Base-by-base conservation (phyloP, 1,284 basidiomycete genomes). In the Leccinum solheimii region DNA sequence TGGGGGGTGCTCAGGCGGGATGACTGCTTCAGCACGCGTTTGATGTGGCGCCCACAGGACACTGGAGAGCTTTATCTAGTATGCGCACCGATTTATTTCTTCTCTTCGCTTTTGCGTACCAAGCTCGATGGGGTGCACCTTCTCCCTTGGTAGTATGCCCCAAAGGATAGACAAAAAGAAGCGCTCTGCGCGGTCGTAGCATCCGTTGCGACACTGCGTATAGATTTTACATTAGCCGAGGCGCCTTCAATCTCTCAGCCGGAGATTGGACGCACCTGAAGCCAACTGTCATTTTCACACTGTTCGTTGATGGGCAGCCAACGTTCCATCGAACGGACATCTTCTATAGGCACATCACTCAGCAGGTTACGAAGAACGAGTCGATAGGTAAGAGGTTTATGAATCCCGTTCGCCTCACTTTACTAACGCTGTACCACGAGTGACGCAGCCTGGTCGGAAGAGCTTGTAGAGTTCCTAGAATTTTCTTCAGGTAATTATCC, bases 61-160 rank as follows among this genome's bases (percentile, higher is more conserved):
- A 70, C 69, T 0, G 89, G 90, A 1, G 90, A 91, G 69, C 74
- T 92, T 27, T 93, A 93, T 69, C 77, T 92, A 59, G 90, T 91
- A 68, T 59, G 83, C 76, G 13, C 13, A 7, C 59, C 50, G 23
- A 23, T 49, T 55, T 58, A 50, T 48, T 13, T n/a, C 9, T 16
- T 32, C 30, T 30, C 30, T 30, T 30, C 30, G 30, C 30, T 32
- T 32, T 32, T 32, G 30, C 30, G 30, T 10, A 32, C 30, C 10
- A 32, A 32, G 30, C 30, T 30, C 30, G 30, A 30, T 30, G 30
- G 30, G 30, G 30, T 27, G 27, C 27, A 27, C 27, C 27, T 27
- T 27, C 27, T 30, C 30, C 30, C 30, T 32, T 32, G 30, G 30
- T 32, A 32, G 30, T 32, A 32, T 2, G 30, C 30, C 10, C 30